Percentiles rank a stretch among this genome's conserved stretches.
Conservation (phyloP, 2,329 filamentous ascomycete genomes). For the Periconia sp. region DNA sequence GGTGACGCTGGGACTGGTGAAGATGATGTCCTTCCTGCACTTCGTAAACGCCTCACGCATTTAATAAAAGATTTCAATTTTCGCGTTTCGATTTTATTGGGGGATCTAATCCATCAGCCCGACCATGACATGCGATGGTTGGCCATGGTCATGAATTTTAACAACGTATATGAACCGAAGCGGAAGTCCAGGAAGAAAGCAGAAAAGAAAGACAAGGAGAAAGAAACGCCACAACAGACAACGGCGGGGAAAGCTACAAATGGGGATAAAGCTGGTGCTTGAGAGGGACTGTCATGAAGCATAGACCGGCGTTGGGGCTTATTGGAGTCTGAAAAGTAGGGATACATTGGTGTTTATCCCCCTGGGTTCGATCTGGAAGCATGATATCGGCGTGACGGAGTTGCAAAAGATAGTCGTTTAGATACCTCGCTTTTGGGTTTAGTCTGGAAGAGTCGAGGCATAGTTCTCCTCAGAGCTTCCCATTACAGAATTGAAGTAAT, state of each 20-base stretch:
- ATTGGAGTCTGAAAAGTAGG: no score
- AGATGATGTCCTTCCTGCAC: conserved; percentile 73
- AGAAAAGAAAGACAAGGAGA: conserved; percentile 37
- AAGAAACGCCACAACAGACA: conserved; percentile 26
- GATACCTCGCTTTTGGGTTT: no score
- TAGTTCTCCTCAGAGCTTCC: no score
- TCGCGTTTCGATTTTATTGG: conserved; percentile 79
- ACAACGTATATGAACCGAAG: conserved; percentile 88
- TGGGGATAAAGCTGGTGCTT: conserved; percentile 3
- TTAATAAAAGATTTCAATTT: conserved; percentile 78
- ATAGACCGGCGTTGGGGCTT: no score
- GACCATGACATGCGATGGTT: conserved; percentile 96
- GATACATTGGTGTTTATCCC: no score
- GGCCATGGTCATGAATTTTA: conserved; percentile 98
- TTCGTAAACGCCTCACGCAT: conserved; percentile 74
- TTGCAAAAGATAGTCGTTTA: no score
- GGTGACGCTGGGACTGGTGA: conserved; percentile 47
- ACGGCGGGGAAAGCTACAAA: not conserved
- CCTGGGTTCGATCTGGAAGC: no score
- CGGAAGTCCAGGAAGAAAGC: conserved; percentile 62
- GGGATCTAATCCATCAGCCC: conserved; percentile 89
- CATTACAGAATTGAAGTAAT: no score
- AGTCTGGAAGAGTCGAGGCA: no score
- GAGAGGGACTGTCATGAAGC: no score
- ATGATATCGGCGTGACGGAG: no score